Evolutionary conservation across 2,329 filamentous ascomycete genomes (phyloP).

Genomic region (Ambrosiella xylebori): DNA sequence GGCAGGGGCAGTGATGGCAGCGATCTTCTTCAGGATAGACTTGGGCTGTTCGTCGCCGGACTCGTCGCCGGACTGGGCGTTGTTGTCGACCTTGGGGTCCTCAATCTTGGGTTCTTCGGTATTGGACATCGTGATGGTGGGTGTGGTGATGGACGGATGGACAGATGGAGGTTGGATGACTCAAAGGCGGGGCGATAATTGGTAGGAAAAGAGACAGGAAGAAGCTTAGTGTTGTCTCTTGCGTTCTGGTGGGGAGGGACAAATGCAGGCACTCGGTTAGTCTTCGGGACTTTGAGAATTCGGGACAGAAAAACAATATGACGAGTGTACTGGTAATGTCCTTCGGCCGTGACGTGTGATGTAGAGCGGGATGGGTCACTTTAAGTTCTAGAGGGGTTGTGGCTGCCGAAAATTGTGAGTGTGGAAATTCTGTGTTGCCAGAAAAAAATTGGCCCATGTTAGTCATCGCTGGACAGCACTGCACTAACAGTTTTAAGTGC

Average conservation of each 20-base stretch:
- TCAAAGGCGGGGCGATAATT: conserved; percentile 12
- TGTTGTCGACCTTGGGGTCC: conserved; percentile 45
- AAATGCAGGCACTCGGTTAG: neutral
- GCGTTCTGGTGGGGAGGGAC: neutral
- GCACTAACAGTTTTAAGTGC: conserved; percentile 4
- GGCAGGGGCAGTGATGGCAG: conserved; percentile 25
- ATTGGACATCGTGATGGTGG: conserved; percentile 29
- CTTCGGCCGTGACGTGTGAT: conserved; percentile 9
- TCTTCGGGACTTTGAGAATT: neutral
- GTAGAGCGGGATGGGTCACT: neutral
- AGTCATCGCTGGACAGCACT: conserved; percentile 6
- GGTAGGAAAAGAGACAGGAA: conserved; percentile 3
- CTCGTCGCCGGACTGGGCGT: conserved; percentile 41
- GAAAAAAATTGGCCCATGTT: conserved; percentile 9
- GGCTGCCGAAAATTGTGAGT: conserved; percentile 11
- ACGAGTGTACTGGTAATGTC: neutral
- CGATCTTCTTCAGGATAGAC: conserved; percentile 67
- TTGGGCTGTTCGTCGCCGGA: conserved; percentile 49
- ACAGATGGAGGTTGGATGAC: conserved; percentile 7
- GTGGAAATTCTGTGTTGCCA: conserved; percentile 9
- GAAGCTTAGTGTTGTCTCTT: neutral
- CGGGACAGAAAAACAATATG: neutral
- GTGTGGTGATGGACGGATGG: conserved; percentile 3
- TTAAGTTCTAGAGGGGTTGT: conserved; percentile 11
- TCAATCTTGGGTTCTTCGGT: conserved; percentile 49